Percentiles rank a stretch among this genome's conserved stretches.
phyloP scores from a whole-genome alignment of 1,284 basidiomycete species.

The Sanghuangporus baumii region DNA sequence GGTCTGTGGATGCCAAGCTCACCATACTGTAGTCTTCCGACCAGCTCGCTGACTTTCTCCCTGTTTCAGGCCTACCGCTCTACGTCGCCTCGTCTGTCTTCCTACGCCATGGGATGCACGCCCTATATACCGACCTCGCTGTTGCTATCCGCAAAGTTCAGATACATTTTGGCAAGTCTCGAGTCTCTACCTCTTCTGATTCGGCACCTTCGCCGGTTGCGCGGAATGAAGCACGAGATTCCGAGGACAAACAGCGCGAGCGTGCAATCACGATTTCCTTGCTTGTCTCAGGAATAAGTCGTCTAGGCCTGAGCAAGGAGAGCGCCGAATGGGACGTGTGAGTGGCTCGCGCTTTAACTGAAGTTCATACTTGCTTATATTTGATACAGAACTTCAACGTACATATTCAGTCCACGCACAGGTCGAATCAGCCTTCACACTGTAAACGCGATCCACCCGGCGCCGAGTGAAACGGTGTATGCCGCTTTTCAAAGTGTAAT shows the following conservation, averaged over 20 bases:
- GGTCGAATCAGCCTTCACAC: constrained; percentile 60
- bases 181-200: not conserved
- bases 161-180: constrained; percentile 28
- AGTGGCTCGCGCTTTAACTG: constrained; percentile 26
- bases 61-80: constrained; percentile 49
- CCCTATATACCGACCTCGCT: constrained; percentile 60
- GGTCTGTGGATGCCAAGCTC: constrained; percentile 33
- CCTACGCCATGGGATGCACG: constrained; percentile 65
- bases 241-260: constrained; percentile 29
- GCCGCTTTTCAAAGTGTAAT: constrained; percentile 50
- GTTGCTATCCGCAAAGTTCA: constrained; percentile 48
- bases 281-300: constrained; percentile 41
- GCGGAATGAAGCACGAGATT: constrained; percentile 13
- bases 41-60: no score
- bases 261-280: constrained; percentile 52
- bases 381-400: constrained; percentile 57
- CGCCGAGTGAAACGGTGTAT: constrained; percentile 64
- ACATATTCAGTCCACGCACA: constrained; percentile 59
- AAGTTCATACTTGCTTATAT: not conserved
- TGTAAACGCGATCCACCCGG: constrained; percentile 67
- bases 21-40: not conserved
- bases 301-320: constrained; percentile 40
- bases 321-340: constrained; percentile 65
- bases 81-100: constrained; percentile 68
- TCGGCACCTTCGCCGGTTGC: constrained; percentile 2